phyloP scores from a whole-genome alignment of 306 rosid genomes.

The Sophora flavescens region DNA sequence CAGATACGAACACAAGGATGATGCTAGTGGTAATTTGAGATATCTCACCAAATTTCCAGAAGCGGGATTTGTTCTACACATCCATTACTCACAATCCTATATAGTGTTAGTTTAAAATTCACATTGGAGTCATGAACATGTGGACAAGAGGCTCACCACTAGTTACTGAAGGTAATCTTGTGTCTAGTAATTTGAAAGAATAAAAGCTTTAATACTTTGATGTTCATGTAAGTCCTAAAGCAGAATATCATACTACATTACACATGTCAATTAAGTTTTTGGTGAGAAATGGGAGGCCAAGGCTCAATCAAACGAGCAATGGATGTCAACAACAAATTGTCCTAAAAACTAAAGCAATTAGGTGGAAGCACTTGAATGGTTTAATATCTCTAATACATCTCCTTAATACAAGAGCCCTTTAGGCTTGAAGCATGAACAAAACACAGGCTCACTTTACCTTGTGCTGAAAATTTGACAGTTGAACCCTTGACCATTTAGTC shows the following conservation, averaged over 20 bases:
- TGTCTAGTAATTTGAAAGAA: neutral
- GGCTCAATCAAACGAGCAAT: neutral
- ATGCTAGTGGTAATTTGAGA: neutral
- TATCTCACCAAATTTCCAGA: neutral
- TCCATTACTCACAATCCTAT: neutral
- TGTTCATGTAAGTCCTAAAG: neutral
- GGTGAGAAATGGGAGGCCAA: neutral
- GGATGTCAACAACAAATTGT: neutral
- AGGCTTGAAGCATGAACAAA: no score
- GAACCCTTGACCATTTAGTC: no score
- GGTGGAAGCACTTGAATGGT: no score
- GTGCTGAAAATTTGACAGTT: no score
- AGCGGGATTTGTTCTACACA: neutral
- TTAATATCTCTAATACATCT: no score
- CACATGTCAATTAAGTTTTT: neutral
- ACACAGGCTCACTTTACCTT: no score
- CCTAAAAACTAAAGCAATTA: no score
- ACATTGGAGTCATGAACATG: neutral
- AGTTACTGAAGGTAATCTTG: neutral
- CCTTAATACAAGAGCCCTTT: no score
- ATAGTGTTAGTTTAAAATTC: neutral
- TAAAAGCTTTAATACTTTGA: neutral
- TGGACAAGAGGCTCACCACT: slow-evolving; percentile 3
- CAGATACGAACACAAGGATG: neutral
- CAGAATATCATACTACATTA: neutral